Evolutionary conservation across 2,329 filamentous ascomycete species (phyloP).

Genomic region (Talaromyces islandicus): DNA sequence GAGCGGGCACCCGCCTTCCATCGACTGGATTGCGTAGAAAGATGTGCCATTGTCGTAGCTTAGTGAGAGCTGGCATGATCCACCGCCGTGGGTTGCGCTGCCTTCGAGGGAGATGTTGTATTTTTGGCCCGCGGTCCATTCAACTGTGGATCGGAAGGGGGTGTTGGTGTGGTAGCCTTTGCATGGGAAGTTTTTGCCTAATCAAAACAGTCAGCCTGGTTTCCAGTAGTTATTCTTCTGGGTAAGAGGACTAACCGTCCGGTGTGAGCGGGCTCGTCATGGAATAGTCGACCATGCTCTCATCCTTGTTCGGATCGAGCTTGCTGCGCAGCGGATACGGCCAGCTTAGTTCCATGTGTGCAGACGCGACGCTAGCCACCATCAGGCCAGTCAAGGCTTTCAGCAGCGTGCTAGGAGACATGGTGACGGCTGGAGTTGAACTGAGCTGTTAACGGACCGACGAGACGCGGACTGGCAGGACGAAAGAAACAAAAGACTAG

Average conservation of each 20-base stretch:
- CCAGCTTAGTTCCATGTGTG: constrained; percentile 53
- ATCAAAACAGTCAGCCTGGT: not conserved
- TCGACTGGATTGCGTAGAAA: constrained; percentile 63
- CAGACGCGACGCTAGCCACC: constrained; percentile 8
- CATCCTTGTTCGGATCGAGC: constrained; percentile 37
- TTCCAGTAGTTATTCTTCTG: not conserved
- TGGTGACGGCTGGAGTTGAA: not conserved
- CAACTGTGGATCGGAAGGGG: constrained; percentile 50
- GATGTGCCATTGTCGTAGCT: constrained; percentile 65
- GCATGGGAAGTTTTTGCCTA: constrained; percentile 66
- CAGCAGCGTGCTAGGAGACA: not conserved
- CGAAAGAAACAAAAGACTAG: not conserved
- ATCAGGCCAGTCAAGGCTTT: constrained; percentile 1
- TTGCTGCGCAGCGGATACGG: constrained; percentile 50
- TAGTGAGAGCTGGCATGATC: constrained; percentile 69
- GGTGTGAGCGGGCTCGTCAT: constrained; percentile 60
- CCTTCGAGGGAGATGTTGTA: constrained; percentile 62
- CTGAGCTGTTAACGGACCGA: not conserved
- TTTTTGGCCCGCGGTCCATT: constrained; percentile 55
- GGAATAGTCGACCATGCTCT: constrained; percentile 58
- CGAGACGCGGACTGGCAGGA: not conserved
- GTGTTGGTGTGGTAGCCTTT: constrained; percentile 57
- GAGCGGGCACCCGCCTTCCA: constrained; percentile 51
- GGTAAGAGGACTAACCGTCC: constrained; percentile 10
- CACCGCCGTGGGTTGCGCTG: constrained; percentile 59